Evolutionary conservation across 805 yeast species (phyloP).

Genomic region (Candida xyloterini): DNA sequence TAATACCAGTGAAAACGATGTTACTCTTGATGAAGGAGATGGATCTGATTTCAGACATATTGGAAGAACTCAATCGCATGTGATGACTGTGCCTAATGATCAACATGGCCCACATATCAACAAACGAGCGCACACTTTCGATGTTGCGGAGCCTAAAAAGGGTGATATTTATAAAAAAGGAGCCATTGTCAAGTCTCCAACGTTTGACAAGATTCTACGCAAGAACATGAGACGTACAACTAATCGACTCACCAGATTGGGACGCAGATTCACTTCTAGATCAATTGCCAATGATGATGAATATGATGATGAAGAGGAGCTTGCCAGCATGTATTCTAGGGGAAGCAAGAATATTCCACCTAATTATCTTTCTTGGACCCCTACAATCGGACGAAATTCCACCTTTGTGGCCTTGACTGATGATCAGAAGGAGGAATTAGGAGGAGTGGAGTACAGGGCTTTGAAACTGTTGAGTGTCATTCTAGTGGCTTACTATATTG

Average conservation of each 20-base stretch:
- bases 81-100: slow-evolving; percentile 31
- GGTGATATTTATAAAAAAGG: slow-evolving; percentile 11
- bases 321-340: slow-evolving; percentile 24
- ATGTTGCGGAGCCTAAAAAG: slow-evolving; percentile 24
- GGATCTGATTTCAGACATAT: slow-evolving; percentile 15
- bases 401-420: slow-evolving; percentile 79
- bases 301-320: slow-evolving; percentile 29
- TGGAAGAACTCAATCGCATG: slow-evolving; percentile 25
- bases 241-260: slow-evolving; percentile 20
- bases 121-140: slow-evolving; percentile 50
- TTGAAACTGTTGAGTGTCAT: slow-evolving; percentile 70
- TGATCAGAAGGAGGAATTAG: slow-evolving; percentile 87
- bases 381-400: slow-evolving; percentile 91
- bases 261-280: slow-evolving; percentile 23
- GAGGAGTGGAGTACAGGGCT: slow-evolving; percentile 96
- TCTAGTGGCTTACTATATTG: slow-evolving; percentile 65
- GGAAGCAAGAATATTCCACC: slow-evolving; percentile 35
- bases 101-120: slow-evolving; percentile 28
- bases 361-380: slow-evolving; percentile 82
- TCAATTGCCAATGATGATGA: slow-evolving; percentile 5
- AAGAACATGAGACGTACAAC: slow-evolving; percentile 24
- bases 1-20: slow-evolving; percentile 18
- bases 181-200: slow-evolving; percentile 39
- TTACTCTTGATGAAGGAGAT: slow-evolving; percentile 9
- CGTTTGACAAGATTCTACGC: slow-evolving; percentile 42